These are phyloP conservation scores for Acacia concinna DNA, from an alignment of 331 rosid species.

Conservation along the genomic window DNA sequence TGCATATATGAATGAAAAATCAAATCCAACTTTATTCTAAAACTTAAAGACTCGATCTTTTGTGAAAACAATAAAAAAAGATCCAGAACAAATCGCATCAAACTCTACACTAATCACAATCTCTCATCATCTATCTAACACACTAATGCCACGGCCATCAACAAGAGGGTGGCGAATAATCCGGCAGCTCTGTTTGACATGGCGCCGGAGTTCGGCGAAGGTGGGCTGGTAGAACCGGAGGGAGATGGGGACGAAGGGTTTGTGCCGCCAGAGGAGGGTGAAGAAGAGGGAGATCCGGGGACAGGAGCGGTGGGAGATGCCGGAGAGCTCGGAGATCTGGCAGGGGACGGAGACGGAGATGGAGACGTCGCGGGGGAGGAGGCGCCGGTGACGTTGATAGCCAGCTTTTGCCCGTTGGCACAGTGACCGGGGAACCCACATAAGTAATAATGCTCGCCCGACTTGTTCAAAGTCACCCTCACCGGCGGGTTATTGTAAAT, in stretches of 20 bases:
- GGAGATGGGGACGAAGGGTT: slow-evolving; percentile 42
- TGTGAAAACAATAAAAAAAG: neutral
- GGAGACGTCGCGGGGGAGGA: neutral
- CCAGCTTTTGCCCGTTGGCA: slow-evolving; percentile 36
- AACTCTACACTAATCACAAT: neutral
- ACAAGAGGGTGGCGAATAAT: slow-evolving; percentile 36
- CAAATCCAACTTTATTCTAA: neutral
- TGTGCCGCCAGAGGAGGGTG: neutral
- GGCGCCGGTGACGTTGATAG: slow-evolving; percentile 34
- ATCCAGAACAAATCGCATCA: neutral
- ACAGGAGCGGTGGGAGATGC: neutral
- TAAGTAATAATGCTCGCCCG: slow-evolving; percentile 46
- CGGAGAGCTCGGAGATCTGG: neutral
- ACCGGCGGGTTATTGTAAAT: slow-evolving; percentile 39
- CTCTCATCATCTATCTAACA: slow-evolving; percentile 36
- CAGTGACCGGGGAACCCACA: slow-evolving; percentile 41
- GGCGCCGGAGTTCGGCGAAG: slow-evolving; percentile 43
- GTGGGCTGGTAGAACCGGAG: slow-evolving; percentile 14
- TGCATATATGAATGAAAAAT: neutral
- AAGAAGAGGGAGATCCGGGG: slow-evolving; percentile 10
- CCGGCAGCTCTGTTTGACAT: slow-evolving; percentile 36
- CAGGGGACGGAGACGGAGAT: neutral
- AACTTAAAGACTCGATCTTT: neutral
- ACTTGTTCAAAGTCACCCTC: slow-evolving; percentile 40
- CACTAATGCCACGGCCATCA: slow-evolving; percentile 45